Evolutionary conservation across 768 basidiomycete species (phyloP), one percentile per base, ranked within the genome.

Genomic region (Tylopilus plumbeoviolaceoides): DNA sequence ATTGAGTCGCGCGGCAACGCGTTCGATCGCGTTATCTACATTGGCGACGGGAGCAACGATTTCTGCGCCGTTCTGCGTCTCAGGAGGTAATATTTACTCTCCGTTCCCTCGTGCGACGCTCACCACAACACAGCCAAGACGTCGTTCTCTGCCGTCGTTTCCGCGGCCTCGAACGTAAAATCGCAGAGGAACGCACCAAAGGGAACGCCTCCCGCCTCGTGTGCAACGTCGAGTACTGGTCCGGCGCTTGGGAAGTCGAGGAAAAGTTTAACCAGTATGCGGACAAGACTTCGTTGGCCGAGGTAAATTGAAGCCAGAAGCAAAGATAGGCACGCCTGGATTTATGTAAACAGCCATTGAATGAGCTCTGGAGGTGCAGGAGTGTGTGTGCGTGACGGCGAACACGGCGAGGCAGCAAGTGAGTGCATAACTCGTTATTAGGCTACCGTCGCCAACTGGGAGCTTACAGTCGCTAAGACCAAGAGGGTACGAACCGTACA

Each of bases 171-270:
- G 83, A 91, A 59, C 81, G 76, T 60, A 82, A 91, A 30, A 92
- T 98, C 59, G 74, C 75, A 36, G 76, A 78, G 45, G 90, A 97
- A 27, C 48, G 33, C 14, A 55, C 55, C 25, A 46, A 43, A 54
- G 89, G 89, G 3, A 62, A 76, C 40, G 69, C 68, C 35, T 70
- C 71, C 11, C 89, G 89, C 11, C 77, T 97, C 54, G 79, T 81
- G 53, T 86, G 86, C 60, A 68, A 83, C 49, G 80, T 94, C 53
- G 75, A 82, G 59, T 87, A 90, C 65, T 98, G 95, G 95, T 81
- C 81, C 7, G 93, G 91, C 35, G 95, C 94, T 41, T 98, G 95
- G 95, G 92, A 98, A 67, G 85, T 94, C 43, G 95, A 98, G 68
- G 91, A 95, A 70, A 78, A 81, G 41, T 89, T 92, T 62, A 66